Conservation (phyloP, 305 asterid genomes). For the Salvia sclarea region DNA sequence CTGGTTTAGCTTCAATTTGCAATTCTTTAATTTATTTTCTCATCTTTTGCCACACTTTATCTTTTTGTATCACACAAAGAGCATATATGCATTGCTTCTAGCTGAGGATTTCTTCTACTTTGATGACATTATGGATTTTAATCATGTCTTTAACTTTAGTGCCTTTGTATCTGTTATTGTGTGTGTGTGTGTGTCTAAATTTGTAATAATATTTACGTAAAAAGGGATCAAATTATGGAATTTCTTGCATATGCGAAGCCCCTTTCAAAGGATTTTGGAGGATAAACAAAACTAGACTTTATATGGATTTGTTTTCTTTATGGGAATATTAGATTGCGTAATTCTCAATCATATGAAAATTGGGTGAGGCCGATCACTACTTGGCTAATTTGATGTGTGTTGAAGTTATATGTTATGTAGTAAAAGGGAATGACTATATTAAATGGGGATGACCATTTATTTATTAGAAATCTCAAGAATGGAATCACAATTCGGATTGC, state of each 20-base stretch:
- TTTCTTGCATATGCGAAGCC: background rate
- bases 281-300: background rate
- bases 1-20: slow-evolving; percentile 17
- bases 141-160: background rate
- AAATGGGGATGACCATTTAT: no score
- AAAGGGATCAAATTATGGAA: background rate
- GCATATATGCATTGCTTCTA: slow-evolving; percentile 68
- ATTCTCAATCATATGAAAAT: background rate
- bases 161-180: background rate
- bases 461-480: no score
- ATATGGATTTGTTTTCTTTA: background rate
- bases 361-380: no score
- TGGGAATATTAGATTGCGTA: background rate
- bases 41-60: slow-evolving; percentile 24
- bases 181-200: background rate
- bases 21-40: slow-evolving; percentile 19
- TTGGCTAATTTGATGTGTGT: no score
- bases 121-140: background rate
- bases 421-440: no score
- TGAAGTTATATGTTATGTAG: no score
- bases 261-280: background rate
- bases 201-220: background rate
- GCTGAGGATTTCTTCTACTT: slow-evolving; percentile 33
- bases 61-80: slow-evolving; percentile 23
- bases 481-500: no score